Evolutionary conservation across 164 flowering plant species (phyloP).

Genomic region (Chimonanthus salicifolius): DNA sequence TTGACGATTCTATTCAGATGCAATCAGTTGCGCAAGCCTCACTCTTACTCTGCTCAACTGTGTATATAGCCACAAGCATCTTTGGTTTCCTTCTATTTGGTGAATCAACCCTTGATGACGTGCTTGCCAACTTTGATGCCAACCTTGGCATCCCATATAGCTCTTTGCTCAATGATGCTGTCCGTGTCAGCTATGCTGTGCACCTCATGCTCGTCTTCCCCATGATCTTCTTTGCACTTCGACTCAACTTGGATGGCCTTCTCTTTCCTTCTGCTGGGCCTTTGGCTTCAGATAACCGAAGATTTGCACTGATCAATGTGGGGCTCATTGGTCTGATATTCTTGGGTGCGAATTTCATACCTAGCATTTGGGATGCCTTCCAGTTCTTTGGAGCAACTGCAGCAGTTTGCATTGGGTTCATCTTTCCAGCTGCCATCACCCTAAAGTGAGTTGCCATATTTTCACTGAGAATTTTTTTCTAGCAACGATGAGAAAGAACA

Average conservation of each 20-base stretch:
- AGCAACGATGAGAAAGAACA: too few species aligned
- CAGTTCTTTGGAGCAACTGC: conserved; percentile 97
- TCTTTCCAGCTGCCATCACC: conserved; percentile 77
- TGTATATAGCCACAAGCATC: conserved; percentile 74
- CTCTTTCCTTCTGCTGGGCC: conserved; percentile 64
- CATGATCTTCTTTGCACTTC: conserved; percentile 39
- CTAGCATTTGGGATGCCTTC: conserved; percentile 98
- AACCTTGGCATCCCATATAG: conserved; percentile 48
- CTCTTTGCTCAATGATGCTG: conserved; percentile 70
- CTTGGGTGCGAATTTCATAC: conserved; percentile 87
- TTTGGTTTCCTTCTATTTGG: conserved; percentile 91
- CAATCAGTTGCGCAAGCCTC: conserved; percentile 59
- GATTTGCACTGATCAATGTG: conserved; percentile 54
- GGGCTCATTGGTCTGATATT: conserved; percentile 59
- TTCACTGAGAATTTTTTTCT: too few species aligned
- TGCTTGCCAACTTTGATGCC: too few species aligned
- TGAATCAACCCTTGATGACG: conserved; percentile 70
- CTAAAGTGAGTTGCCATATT: conserved; percentile 46
- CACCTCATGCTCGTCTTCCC: conserved; percentile 71
- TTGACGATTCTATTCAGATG: conserved; percentile 63
- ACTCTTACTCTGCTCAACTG: conserved; percentile 69
- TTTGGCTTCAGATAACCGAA: conserved; percentile 42
- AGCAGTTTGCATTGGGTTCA: conserved; percentile 90
- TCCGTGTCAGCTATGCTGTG: conserved; percentile 81
- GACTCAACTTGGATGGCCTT: conserved; percentile 82